Base-by-base conservation (phyloP, 345 rosid genomes). In the Angophora floribunda region DNA sequence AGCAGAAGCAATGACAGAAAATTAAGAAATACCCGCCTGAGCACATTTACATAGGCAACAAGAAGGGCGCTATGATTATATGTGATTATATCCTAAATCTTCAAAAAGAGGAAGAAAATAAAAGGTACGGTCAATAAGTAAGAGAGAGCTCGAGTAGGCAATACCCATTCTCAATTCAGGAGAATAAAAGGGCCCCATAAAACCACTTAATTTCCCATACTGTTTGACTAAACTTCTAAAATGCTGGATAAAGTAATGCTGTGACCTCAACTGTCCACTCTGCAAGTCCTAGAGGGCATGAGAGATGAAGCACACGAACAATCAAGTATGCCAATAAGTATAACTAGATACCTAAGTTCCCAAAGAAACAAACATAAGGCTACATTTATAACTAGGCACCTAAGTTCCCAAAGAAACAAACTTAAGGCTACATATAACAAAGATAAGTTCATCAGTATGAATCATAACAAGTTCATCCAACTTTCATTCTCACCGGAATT, bases 401-500 rank as follows among this genome's bases (percentile, higher is more conserved):
- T 70, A 70, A 70, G 22, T 70, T 70, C 24, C 82, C 82, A 75
- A 75, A 36, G 47, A 75, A 41, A 3, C 7, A 41, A 75, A 41
- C 28, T 75, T 19, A 75, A 41, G 82, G 28, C 28, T 41, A 75
- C 13, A 36, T 36, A 36, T 70, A 17, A 52, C 32, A 51, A 41
- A 26, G 63, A 80, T 2, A 44, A 79, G 44, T 45, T 47, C 44
- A 45, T 26, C 32, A 85, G 36, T 47, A 44, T 53, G 26, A 78
- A 84, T 82, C n/a, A 52, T 30, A 28, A 17, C 61, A 32, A 32
- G 26, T 75, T 70, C 82, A 75, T 45, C 59, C 26, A 19, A 89
- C 32, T 36, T 53, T 50, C 84, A 88, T 70, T 89, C 97, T 96
- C 91, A 97, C 99, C 90, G 99, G 99, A 89, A 97, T 95, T 55